phyloP scores from a whole-genome alignment of 2,329 filamentous ascomycete genomes.

The Fusarium zealandicum region DNA sequence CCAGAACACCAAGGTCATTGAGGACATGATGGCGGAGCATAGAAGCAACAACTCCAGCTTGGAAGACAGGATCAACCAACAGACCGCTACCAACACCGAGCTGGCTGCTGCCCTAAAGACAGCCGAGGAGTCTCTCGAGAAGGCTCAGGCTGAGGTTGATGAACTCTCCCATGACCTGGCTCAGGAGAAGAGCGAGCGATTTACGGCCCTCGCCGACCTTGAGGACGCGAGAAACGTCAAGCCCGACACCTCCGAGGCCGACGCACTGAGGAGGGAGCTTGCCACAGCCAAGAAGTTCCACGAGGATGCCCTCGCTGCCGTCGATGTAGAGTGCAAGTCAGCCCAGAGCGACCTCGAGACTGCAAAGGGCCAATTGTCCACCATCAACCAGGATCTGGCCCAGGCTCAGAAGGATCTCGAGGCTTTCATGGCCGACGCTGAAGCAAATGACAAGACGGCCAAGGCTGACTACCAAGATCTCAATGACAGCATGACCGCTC shows the following conservation, averaged over 20 bases:
- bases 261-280: conserved; percentile 60
- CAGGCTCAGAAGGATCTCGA: conserved; percentile 62
- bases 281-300: conserved; percentile 56
- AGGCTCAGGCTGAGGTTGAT: conserved; percentile 57
- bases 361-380: conserved; percentile 41
- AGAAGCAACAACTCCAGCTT: conserved; percentile 44
- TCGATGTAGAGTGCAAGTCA: conserved; percentile 45
- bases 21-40: conserved; percentile 52
- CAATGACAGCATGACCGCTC: conserved; percentile 66
- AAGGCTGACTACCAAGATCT: conserved; percentile 68
- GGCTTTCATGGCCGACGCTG: conserved; percentile 58
- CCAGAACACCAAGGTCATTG: conserved; percentile 49
- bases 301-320: conserved; percentile 51
- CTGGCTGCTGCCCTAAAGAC: conserved; percentile 48
- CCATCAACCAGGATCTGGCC: conserved; percentile 53
- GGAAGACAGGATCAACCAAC: conserved; percentile 48
- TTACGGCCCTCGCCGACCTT: conserved; percentile 65
- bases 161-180: conserved; percentile 62
- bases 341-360: conserved; percentile 49
- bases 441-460: conserved; percentile 61
- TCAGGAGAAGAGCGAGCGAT: conserved; percentile 66
- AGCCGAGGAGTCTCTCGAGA: conserved; percentile 53
- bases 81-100: conserved; percentile 47
- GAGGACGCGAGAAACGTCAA: conserved; percentile 64
- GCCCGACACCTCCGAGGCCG: conserved; percentile 62